phyloP scores from a whole-genome alignment of 2,329 filamentous ascomycete genomes.

The Neopestalotiopsis sp. region DNA sequence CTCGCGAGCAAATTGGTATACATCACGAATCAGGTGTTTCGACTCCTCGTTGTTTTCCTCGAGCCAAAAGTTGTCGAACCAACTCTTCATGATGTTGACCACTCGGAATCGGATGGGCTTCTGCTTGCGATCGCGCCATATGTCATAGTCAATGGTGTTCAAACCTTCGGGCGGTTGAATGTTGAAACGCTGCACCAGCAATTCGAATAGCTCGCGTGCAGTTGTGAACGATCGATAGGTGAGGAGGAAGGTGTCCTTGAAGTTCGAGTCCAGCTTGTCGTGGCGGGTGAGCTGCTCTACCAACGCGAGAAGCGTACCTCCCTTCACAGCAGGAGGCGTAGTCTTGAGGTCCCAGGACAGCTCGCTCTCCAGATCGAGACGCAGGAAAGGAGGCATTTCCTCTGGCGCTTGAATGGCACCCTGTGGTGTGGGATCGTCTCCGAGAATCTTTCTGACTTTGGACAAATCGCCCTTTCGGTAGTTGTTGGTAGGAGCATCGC shows the following conservation, averaged over 20 bases:
- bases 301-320: constrained; percentile 85
- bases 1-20: constrained; percentile 89
- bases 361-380: constrained; percentile 86
- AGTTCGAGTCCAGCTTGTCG: constrained; percentile 91
- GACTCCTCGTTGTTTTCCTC: constrained; percentile 86
- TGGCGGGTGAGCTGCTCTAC: constrained; percentile 96
- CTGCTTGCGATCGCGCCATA: constrained; percentile 93
- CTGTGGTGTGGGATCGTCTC: constrained; percentile 65
- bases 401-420: constrained; percentile 61
- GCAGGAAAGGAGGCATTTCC: constrained; percentile 83
- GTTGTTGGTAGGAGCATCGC: constrained; percentile 55
- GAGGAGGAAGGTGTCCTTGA: constrained; percentile 97
- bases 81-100: constrained; percentile 96
- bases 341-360: constrained; percentile 87
- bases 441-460: constrained; percentile 71
- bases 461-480: constrained; percentile 66
- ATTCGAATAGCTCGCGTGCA: constrained; percentile 88
- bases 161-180: constrained; percentile 90
- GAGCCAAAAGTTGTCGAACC: constrained; percentile 99
- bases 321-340: constrained; percentile 79
- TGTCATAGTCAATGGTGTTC: constrained; percentile 75
- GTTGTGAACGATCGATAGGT: constrained; percentile 96
- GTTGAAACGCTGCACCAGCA: constrained; percentile 88
- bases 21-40: constrained; percentile 82
- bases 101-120: constrained; percentile 95